Evolutionary conservation across 2,329 filamentous ascomycete species (phyloP).

Genomic region (Eutypa lata): DNA sequence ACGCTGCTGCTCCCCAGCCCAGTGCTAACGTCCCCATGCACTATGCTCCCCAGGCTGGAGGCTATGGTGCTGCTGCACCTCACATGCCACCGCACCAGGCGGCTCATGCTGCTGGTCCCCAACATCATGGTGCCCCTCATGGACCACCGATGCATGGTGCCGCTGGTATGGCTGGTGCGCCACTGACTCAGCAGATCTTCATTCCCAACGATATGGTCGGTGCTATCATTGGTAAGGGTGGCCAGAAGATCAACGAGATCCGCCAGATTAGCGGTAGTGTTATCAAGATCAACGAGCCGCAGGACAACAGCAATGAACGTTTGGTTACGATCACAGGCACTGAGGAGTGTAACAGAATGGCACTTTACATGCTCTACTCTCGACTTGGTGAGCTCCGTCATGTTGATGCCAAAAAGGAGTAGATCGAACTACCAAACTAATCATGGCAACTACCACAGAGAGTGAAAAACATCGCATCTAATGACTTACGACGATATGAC

Average conservation of each 20-base stretch:
- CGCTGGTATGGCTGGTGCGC: constrained; percentile 65
- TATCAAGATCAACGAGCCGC: constrained; percentile 99
- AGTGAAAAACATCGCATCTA: constrained; percentile 30
- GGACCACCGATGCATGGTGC: constrained; percentile 68
- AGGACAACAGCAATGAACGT: constrained; percentile 98
- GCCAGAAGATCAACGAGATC: constrained; percentile 99
- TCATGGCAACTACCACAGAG: constrained; percentile 21
- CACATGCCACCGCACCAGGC: constrained; percentile 73
- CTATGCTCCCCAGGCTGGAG: constrained; percentile 74
- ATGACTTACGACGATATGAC: constrained; percentile 14
- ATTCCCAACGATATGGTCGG: constrained; percentile 99
- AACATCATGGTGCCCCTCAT: constrained; percentile 64
- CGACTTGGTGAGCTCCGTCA: constrained; percentile 71
- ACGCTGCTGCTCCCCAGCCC: constrained; percentile 57
- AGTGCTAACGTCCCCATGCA: constrained; percentile 67
- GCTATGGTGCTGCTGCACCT: constrained; percentile 74
- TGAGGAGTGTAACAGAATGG: constrained; percentile 98
- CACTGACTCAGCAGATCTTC: constrained; percentile 96
- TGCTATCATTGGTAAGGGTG: constrained; percentile 97
- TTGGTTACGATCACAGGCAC: constrained; percentile 97
- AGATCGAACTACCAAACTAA: constrained; percentile 16
- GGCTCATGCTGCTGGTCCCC: constrained; percentile 60
- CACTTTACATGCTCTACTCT: constrained; percentile 98
- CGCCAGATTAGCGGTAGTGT: constrained; percentile 94
- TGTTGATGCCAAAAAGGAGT: constrained; percentile 15